Base-by-base conservation (phyloP, 768 basidiomycete genomes). In the Pholiota microspora region DNA sequence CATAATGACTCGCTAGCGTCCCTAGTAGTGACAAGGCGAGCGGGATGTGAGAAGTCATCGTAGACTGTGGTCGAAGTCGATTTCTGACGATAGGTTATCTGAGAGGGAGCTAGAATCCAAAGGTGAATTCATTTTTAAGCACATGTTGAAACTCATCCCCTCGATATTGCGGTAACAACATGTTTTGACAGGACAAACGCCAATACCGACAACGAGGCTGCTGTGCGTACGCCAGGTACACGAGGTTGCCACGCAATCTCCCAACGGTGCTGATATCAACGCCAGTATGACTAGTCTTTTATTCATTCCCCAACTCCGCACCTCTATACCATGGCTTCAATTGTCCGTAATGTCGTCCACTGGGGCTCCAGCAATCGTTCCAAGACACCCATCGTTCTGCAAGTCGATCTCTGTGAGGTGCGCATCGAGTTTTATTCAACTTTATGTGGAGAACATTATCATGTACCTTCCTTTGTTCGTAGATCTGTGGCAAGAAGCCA, bases 401-500 rank as follows among this genome's bases (percentile, higher is more conserved):
- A 69, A 66, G 59, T 70, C 62, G 77, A 81, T 68, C 65, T 81
- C 60, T 78, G 79, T 57, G 78, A 77, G 69, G 75, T 78, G 70
- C 57, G 48, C 47, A 15, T 55, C 54, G 36, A 45, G 46, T 18
- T 28, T n/a, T 55, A 51, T 40, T 31, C n/a, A 49, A 28, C 31
- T 36, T 27, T 32, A 13, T 34, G 13, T 31, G 46, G 57, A 47
- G 46, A 53, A 58, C 12, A 64, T 51, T 55, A 35, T 49, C 42
- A 23, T 51, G 53, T 2, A 7, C 21, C 28, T 35, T 45, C 51
- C 18, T 48, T 31, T 40, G n/a, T 18, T 15, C 25, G 47, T 53
- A 86, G 85, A 75, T 76, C 54, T 86, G 85, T 67, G 78, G 80
- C 12, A 72, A 72, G 55, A 84, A 77, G 65, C 82, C 83, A 12